Evolutionary conservation across 2,329 filamentous ascomycete species (phyloP).

Genomic region (Coniella vitis): DNA sequence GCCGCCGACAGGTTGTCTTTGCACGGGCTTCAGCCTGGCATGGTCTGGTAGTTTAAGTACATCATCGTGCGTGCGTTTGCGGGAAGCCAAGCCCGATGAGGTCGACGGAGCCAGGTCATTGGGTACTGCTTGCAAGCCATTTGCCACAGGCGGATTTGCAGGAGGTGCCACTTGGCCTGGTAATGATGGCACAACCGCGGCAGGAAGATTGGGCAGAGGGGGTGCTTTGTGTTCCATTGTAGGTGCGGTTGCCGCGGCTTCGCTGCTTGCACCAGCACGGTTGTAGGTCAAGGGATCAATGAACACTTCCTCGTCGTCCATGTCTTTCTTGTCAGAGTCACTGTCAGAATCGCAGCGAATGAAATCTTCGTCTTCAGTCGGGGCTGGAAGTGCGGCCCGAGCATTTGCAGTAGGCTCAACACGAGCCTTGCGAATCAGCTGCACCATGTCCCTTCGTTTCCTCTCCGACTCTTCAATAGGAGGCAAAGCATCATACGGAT

Average conservation of each 20-base stretch:
- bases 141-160: not conserved
- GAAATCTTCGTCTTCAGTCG: constrained; percentile 68
- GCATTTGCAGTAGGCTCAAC: constrained; percentile 44
- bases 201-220: not conserved
- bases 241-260: constrained; percentile 5
- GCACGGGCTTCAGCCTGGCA: constrained; percentile 43
- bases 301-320: constrained; percentile 12
- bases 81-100: constrained; percentile 46
- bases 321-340: constrained; percentile 31
- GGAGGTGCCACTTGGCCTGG: constrained; percentile 1
- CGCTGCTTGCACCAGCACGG: not conserved
- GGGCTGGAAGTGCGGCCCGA: constrained; percentile 29
- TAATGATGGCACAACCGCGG: not conserved
- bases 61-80: constrained; percentile 70
- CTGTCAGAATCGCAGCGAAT: constrained; percentile 74
- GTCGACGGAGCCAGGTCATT: constrained; percentile 27
- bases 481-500: constrained; percentile 84
- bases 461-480: constrained; percentile 58
- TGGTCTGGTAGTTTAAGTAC: constrained; percentile 54
- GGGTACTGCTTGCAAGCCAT: not conserved
- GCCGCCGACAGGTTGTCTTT: constrained; percentile 43
- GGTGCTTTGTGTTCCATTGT: not conserved
- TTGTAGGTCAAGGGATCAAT: constrained; percentile 15
- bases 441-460: constrained; percentile 82
- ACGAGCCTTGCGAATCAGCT: constrained; percentile 85